Evolutionary conservation across 2,329 filamentous ascomycete species (phyloP), one percentile per base, ranked within the genome.

Genomic region (Plenodomus tracheiphilus): DNA sequence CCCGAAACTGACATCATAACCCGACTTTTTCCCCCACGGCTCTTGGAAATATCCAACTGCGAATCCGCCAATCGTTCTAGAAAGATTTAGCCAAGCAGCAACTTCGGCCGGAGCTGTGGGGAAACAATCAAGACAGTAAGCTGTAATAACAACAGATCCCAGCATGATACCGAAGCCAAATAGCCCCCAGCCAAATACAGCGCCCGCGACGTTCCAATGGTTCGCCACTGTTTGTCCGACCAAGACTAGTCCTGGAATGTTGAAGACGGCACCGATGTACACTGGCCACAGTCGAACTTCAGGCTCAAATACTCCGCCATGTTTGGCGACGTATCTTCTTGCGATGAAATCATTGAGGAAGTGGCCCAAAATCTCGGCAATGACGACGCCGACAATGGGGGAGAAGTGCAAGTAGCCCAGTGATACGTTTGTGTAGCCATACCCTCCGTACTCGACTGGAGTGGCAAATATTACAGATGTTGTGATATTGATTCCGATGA

Each of bases 311-410:
- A 51, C 11, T 18, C 66, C 65, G n/a, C 51, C 41, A 41, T 70
- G 61, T 4, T 44, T 51, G 2, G 41, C 34, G 34, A 68, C 62
- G 42, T 68, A 68, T 16, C 58, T 56, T 3, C 39, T 30, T 30
- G 49, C 58, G 32, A 65, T 51, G 39, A 51, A 65, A 39, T 69
- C 65, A 41, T 70, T 65, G 49, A 68, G 61, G 47, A 43, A 70
- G 43, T 69, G 62, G 35, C 68, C 68, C 47, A 58, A 67, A 19
- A 64, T 16, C 43, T 66, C 65, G 4, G 64, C 66, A n/a, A 65
- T 13, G 3, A 68, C 21, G 25, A 59, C 64, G 6, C 62, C 68
- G 16, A 71, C 57, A 42, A 69, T 61, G 10, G 68, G 65, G 1
- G 68, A 61, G 21, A 69, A 51, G 52, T 61, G 66, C n/a, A 62